These are phyloP conservation scores for Xerocomus cyaneibrunnescens DNA, from an alignment of 1,284 basidiomycete species.

Conservation along the genomic window DNA sequence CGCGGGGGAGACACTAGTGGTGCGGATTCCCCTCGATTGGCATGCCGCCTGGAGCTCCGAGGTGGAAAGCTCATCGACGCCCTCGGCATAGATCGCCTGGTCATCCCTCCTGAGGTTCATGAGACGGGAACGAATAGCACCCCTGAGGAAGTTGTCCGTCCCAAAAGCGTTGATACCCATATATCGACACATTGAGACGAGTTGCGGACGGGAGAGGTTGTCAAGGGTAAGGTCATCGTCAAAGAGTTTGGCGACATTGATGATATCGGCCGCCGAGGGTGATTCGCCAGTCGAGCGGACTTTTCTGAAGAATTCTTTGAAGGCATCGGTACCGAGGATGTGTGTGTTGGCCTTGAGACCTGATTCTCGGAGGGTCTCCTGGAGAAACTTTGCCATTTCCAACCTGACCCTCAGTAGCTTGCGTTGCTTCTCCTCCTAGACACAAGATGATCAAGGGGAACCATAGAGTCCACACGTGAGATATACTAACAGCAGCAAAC, in stretches of 20 bases:
- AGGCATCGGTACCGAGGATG: conserved; percentile 92
- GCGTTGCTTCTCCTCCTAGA: conserved; percentile 95
- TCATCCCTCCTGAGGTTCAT: conserved; percentile 90
- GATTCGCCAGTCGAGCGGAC: conserved; percentile 94
- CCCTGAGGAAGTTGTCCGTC: conserved; percentile 97
- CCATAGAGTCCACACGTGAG: not conserved
- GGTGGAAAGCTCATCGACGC: conserved; percentile 87
- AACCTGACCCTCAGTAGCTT: conserved; percentile 93
- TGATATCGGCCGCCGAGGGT: conserved; percentile 85
- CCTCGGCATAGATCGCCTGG: conserved; percentile 88
- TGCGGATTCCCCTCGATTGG: conserved; percentile 92
- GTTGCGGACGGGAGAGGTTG: conserved; percentile 95
- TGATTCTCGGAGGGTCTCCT: conserved; percentile 94
- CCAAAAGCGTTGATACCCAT: conserved; percentile 99
- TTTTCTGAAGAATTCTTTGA: conserved; percentile 99
- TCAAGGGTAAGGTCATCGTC: conserved; percentile 98
- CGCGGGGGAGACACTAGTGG: conserved; percentile 80
- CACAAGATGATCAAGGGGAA: not conserved
- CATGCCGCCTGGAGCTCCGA: conserved; percentile 91
- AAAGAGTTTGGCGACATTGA: conserved; percentile 95
- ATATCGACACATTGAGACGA: conserved; percentile 96
- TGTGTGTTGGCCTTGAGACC: conserved; percentile 90
- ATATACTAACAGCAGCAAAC: conserved; percentile 74
- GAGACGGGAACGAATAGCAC: conserved; percentile 86
- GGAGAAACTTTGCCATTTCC: conserved; percentile 99